Base-by-base conservation (phyloP, 495 filamentous ascomycete genomes). In the Tetracladium setigerum region DNA sequence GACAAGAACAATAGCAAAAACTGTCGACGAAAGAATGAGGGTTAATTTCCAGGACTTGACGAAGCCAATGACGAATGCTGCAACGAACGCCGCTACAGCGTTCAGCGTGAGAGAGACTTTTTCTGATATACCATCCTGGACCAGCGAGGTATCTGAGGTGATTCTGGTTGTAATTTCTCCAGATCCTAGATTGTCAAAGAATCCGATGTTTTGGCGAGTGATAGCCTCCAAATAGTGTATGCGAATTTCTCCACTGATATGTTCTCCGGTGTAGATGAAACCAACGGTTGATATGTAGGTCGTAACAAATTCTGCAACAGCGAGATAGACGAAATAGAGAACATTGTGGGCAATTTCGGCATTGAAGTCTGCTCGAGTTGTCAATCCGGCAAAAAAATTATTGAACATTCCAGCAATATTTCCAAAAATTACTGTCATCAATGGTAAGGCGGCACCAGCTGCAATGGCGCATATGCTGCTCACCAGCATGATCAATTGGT, bases 101-200 rank as follows among this genome's bases (percentile, higher is more conserved):
- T 74, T 79, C 27, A 95, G 47, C 0, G 86, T 87, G 45, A 95
- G 68, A 12, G 81, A 79, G 44, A 94, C 72, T 63, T 94, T 95
- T 62, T 94, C 86, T 0, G 88, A 92, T 38, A 95, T 81, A 46
- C 87, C 89, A 53, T 91, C 86, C 60, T 94, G 89, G 45, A 95
- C 81, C 38, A 89, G 64, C 57, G 94, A 92, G 43, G 87, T 92
- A 63, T 95, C 89, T 38, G 87, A 78, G 2, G 89, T 95, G 58
- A 95, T 95, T 46, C 89, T 80, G 1, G 89, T 95, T 0, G 89
- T 95, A 50, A 95, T 86, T 68, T 95, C 89, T 52, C 90, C 90
- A 22, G 89, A 86, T 41, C 89, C 89, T 16, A 92, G 77, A 56
- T 87, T 89, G 59, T 95, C 89, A 62, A 94, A 95, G 60, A 88